These are phyloP conservation scores for Porodaedalea pini DNA, from an alignment of 1,284 basidiomycete species.

Conservation along the genomic window DNA sequence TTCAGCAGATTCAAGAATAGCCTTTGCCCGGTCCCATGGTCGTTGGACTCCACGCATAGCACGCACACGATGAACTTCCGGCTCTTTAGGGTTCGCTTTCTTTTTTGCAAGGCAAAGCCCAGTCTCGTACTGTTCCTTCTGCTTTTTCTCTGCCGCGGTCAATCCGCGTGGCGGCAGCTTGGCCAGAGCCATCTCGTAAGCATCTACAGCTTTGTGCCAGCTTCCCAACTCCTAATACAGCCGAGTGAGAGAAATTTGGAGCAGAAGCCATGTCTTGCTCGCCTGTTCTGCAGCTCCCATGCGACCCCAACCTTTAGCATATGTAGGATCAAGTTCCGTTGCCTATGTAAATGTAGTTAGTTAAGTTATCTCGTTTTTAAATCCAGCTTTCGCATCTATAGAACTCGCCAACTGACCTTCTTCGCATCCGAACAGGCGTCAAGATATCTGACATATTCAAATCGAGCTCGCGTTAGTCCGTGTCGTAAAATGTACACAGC, in stretches of 20 bases:
- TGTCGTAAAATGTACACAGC: neutral
- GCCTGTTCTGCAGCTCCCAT: slow-evolving; percentile 9
- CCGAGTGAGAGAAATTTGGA: neutral
- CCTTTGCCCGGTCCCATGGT: neutral
- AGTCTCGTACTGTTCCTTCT: slow-evolving; percentile 30
- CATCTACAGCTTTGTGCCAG: slow-evolving; percentile 15
- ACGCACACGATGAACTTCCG: neutral
- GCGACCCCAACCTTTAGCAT: slow-evolving; percentile 6
- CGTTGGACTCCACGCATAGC: neutral
- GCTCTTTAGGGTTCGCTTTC: neutral
- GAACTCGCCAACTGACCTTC: neutral
- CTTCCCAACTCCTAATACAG: slow-evolving; percentile 1
- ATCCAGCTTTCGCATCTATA: neutral
- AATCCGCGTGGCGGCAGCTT: slow-evolving; percentile 25
- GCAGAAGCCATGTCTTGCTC: neutral
- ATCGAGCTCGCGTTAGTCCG: neutral
- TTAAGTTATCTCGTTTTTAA: no score
- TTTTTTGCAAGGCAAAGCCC: slow-evolving; percentile 21
- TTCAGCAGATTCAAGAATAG: neutral
- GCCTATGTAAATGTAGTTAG: neutral
- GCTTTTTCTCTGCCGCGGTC: slow-evolving; percentile 25
- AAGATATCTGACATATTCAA: slow-evolving; percentile 1
- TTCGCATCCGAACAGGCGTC: slow-evolving; percentile 13
- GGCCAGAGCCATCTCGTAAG: slow-evolving; percentile 28
- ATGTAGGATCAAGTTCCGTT: slow-evolving; percentile 8